Evolutionary conservation across 345 rosid species (phyloP), one percentile per base, ranked within the genome.

Genomic region (Eucalyptus sideroxylon): DNA sequence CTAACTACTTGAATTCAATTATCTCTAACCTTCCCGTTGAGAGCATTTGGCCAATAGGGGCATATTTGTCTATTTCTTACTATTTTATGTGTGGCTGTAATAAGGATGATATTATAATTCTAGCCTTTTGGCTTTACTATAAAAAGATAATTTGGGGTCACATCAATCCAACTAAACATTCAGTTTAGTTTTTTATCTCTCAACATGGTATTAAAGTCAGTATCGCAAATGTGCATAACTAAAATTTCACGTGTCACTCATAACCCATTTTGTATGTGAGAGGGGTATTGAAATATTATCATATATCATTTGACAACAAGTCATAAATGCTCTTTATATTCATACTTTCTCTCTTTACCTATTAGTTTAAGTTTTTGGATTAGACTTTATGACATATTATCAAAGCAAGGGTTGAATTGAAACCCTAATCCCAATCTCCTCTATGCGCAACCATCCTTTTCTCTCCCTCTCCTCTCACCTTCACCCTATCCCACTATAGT

Each of bases 141-240:
- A 56, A 56, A 56, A 23, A 56, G 9, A 24, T 56, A 24, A 11
- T 23, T 56, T 56, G 27, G 62, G 62, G 6, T 26, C 6, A 56
- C 14, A 24, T 56, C 3, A 0, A 56, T 26, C 62, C 6, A 56
- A 56, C 6, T 26, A 56, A 56, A 26, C 62, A 56, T 24, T 56
- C 0, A 56, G 14, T 56, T 56, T 1, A 56, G 13, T 5, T 56
- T 56, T 56, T 56, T 0, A 5, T 56, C 30, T 24, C 62, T 56
- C 2, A 24, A 56, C 6, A 24, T 24, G 13, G 0, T 56, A 56
- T 56, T 26, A 56, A 11, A 56, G 30, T 5, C 30, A 10, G 0
- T 10, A 0, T 56, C 3, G 4, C 6, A 56, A 56, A 56, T 56
- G 30, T 56, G 6, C 3, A 23, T 56, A 26, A 1, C 0, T 4